Evolutionary conservation across 2,329 filamentous ascomycete genomes (phyloP).

Genomic region (Raffaelea albimanens): DNA sequence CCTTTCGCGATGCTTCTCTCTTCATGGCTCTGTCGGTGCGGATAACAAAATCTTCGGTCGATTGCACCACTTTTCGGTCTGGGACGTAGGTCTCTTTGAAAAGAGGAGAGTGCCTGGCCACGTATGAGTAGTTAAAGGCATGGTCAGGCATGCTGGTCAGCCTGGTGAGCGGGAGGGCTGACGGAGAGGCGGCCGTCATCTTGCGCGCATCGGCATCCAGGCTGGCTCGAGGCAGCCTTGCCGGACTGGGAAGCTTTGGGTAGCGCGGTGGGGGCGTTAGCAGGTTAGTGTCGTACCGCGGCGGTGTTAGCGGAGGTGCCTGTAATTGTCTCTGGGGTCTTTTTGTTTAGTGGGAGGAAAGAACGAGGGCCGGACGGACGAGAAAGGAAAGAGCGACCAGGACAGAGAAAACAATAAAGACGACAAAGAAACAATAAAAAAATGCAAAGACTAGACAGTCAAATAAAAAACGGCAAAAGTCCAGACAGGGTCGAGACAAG

Average conservation of each 20-base stretch:
- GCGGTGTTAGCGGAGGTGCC: too few relatives aligned
- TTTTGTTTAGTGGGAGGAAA: too few relatives aligned
- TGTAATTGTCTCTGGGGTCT: too few relatives aligned
- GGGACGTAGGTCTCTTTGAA: neutral
- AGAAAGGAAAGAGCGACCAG: too few relatives aligned
- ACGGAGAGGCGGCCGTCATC: neutral
- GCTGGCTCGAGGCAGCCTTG: conserved; percentile 6
- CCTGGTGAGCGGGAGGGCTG: neutral
- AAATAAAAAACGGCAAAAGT: too few relatives aligned
- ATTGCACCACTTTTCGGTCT: conserved; percentile 4
- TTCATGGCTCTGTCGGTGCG: conserved; percentile 16
- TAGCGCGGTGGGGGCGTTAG: conserved; percentile 12
- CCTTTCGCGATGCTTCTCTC: conserved; percentile 7
- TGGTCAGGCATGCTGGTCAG: neutral
- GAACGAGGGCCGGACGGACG: too few relatives aligned
- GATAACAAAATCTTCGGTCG: conserved; percentile 16
- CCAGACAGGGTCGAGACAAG: too few relatives aligned
- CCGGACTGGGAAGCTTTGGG: conserved; percentile 2
- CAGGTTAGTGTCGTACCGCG: conserved; percentile 3
- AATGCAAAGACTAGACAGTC: neutral
- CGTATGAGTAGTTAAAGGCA: neutral
- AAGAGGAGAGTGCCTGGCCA: neutral
- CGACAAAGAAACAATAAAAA: neutral
- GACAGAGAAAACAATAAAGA: neutral
- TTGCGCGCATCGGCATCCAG: neutral